These are phyloP conservation scores for Aspergillus latus DNA, from an alignment of 2,329 filamentous ascomycete genomes.

Conservation along the genomic window DNA sequence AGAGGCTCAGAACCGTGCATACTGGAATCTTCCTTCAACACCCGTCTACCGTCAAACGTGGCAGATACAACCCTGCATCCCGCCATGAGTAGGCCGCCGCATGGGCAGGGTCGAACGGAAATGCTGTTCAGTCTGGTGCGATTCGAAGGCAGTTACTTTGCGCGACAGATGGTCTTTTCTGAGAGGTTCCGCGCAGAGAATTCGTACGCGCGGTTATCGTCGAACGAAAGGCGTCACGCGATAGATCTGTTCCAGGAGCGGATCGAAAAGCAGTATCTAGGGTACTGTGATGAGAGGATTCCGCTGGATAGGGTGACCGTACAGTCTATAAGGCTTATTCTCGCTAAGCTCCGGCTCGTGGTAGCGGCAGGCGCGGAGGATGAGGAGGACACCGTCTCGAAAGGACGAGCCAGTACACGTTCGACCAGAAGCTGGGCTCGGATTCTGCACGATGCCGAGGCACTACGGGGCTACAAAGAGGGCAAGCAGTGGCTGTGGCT, in stretches of 20 bases:
- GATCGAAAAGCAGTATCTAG: slow-evolving; percentile 21
- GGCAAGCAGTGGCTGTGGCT: slow-evolving; percentile 22
- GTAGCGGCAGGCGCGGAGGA: slow-evolving; percentile 9
- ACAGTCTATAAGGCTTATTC: slow-evolving; percentile 15
- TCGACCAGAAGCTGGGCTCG: slow-evolving; percentile 13
- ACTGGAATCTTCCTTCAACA: slow-evolving; percentile 15
- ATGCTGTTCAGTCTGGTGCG: slow-evolving; percentile 26
- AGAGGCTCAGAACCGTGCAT: slow-evolving; percentile 14
- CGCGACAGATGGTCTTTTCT: slow-evolving; percentile 24
- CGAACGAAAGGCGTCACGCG: slow-evolving; percentile 18
- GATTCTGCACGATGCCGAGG: slow-evolving; percentile 19
- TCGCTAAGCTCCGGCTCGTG: slow-evolving; percentile 18
- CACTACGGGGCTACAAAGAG: slow-evolving; percentile 17
- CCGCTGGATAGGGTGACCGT: slow-evolving; percentile 19
- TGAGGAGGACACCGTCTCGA: neutral
- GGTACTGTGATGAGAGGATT: slow-evolving; percentile 16
- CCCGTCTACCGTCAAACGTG: slow-evolving; percentile 16
- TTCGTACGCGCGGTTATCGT: slow-evolving; percentile 15
- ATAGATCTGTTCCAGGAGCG: slow-evolving; percentile 19
- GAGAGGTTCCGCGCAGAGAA: slow-evolving; percentile 21
- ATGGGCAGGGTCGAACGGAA: slow-evolving; percentile 20
- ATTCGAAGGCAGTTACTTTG: slow-evolving; percentile 22
- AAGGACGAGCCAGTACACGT: slow-evolving; percentile 1
- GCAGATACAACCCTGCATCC: slow-evolving; percentile 18
- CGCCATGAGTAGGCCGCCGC: slow-evolving; percentile 10